phyloP scores from a whole-genome alignment of 345 rosid genomes.

The Iberis pinnata region DNA sequence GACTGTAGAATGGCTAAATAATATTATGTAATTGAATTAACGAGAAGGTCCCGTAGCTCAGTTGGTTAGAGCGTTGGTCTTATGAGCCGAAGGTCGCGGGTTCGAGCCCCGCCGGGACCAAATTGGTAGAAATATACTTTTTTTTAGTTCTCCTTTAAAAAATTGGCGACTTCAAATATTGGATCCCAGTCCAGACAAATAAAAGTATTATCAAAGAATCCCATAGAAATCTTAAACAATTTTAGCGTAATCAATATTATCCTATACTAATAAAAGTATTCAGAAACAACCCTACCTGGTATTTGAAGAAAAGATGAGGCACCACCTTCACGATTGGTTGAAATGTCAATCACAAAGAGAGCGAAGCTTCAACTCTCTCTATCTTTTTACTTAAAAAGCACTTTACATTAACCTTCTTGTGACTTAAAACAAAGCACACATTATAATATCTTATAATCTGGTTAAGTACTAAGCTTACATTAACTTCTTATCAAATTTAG shows the following conservation, averaged over 20 bases:
- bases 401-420: slow-evolving; percentile 21
- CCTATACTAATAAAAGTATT: slow-evolving; percentile 1
- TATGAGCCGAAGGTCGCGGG: slow-evolving; percentile 98
- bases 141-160: no score
- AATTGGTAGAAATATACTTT: no score
- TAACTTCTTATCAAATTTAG: no score
- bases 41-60: slow-evolving; percentile 78
- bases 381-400: slow-evolving; percentile 21
- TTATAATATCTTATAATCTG: slow-evolving; percentile 2
- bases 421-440: slow-evolving; percentile 21
- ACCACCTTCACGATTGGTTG: slow-evolving; percentile 22
- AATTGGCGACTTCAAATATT: no score
- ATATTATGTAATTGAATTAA: neutral
- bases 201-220: no score
- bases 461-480: neutral
- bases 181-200: no score
- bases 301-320: slow-evolving; percentile 16
- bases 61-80: slow-evolving; percentile 99
- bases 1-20: no score
- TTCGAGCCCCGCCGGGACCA: slow-evolving; percentile 85
- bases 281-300: slow-evolving; percentile 16
- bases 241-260: no score
- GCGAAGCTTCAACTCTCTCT: slow-evolving; percentile 27
- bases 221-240: no score
- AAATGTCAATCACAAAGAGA: slow-evolving; percentile 30